Base-by-base conservation (phyloP, 495 filamentous ascomycete genomes). In the Hypoxylon lienhwacheense region DNA sequence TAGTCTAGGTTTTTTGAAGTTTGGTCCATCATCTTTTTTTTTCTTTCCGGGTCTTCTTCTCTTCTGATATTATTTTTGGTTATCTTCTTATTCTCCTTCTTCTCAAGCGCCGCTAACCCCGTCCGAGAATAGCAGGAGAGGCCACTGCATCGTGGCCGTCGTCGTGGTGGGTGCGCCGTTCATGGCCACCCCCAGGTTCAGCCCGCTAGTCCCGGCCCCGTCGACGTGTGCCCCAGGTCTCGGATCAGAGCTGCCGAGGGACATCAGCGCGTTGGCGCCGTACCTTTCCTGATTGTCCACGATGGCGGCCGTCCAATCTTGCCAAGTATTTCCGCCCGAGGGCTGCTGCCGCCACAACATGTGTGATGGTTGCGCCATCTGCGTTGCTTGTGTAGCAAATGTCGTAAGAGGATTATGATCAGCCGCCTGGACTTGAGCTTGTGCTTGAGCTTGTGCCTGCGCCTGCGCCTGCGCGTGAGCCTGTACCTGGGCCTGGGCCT, bases 261-360 rank as follows among this genome's bases (percentile, higher is more conserved):
- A 74, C 39, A 77, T 64, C 26, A 76, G 43, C 1, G 72, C 69
- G 19, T 59, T 74, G 24, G 73, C 71, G 37, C 72, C 73, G 56
- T 70, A 76, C 19, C 71, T 63, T 11, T 76, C 73, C 25, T 75
- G 73, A 19, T 57, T 76, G 57, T 74, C 72, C 8, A 70, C 69
- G 7, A 77, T 71, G 26, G 73, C 73, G 0, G 70, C 69, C 5
- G 73, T 72, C 74, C 74, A 77, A 52, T 76, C 71, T 6, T 76
- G 69, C 73, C 73, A 77, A 1, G 72, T 64, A 39, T 75, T 77
- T 57, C 64, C 64, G 25, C 61, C 64, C 15, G 64, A 62, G 12
- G 64, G 43, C 12, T 67, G 64, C 21, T 60, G 54, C 14, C 64
- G 61, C 64, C 64, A 67, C 51, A 67, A 59, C 14, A 65, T 54